These are phyloP conservation scores for Tricholoma saponaceum DNA, from an alignment of 768 basidiomycete species.

Conservation along the genomic window DNA sequence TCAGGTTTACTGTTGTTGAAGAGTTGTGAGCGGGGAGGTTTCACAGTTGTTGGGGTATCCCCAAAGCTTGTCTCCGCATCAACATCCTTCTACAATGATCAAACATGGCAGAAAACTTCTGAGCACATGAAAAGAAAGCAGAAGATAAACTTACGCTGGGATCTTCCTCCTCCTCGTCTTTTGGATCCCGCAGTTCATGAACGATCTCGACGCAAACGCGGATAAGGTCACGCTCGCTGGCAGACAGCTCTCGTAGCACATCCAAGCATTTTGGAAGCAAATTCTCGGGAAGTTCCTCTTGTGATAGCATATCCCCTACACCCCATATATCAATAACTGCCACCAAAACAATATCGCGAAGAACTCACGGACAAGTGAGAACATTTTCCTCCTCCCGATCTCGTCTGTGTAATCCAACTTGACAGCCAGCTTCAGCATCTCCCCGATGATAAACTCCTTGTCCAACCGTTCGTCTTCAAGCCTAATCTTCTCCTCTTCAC, in stretches of 20 bases:
- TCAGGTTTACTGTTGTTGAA: slow-evolving; percentile 26
- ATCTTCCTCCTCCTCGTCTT: slow-evolving; percentile 37
- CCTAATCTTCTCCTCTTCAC: slow-evolving; percentile 31
- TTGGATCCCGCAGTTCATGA: slow-evolving; percentile 66
- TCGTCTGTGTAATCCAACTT: slow-evolving; percentile 91
- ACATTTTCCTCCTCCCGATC: slow-evolving; percentile 86
- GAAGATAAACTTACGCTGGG: slow-evolving; percentile 12
- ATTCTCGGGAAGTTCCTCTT: slow-evolving; percentile 61
- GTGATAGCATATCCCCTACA: slow-evolving; percentile 76
- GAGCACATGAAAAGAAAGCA: neutral
- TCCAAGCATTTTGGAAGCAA: slow-evolving; percentile 79
- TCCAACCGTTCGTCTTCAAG: slow-evolving; percentile 46
- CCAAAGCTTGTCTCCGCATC: slow-evolving; percentile 24
- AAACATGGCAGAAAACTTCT: slow-evolving; percentile 1
- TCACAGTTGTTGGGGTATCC: slow-evolving; percentile 22
- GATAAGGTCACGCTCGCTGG: slow-evolving; percentile 80
- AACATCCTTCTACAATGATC: slow-evolving; percentile 10
- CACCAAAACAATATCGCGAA: neutral
- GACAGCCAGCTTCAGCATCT: slow-evolving; percentile 75
- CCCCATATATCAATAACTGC: neutral
- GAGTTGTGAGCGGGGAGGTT: slow-evolving; percentile 12
- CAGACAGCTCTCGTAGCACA: slow-evolving; percentile 67
- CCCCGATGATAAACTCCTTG: slow-evolving; percentile 68
- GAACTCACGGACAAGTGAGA: slow-evolving; percentile 73
- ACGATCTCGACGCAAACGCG: slow-evolving; percentile 86